Conservation (phyloP, 805 yeast genomes). For the Candida tammaniensis region DNA sequence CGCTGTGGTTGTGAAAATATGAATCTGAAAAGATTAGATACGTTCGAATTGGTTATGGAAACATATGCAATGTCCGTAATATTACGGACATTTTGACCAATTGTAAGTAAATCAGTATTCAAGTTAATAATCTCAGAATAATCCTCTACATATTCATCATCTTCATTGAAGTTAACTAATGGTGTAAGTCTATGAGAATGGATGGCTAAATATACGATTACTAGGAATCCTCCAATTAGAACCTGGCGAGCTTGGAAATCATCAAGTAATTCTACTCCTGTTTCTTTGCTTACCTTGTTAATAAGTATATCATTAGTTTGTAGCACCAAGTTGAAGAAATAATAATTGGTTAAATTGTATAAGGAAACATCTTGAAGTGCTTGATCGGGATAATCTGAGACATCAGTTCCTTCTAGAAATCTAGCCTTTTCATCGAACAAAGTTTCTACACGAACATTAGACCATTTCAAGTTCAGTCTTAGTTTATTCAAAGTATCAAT, state of each 20-base stretch:
- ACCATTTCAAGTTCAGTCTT: background rate
- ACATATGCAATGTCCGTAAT: conserved; percentile 1
- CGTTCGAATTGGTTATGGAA: conserved; percentile 4
- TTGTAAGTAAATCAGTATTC: conserved; percentile 33
- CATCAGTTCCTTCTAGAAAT: conserved; percentile 5
- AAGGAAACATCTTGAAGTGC: background rate
- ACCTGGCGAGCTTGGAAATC: background rate
- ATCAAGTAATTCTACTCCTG: conserved; percentile 3
- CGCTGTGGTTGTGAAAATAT: background rate
- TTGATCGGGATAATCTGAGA: no score
- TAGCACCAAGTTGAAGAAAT: conserved; percentile 3
- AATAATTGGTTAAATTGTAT: conserved; percentile 2
- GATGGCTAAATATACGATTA: conserved; percentile 28
- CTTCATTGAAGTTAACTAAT: conserved; percentile 22
- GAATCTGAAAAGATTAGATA: conserved; percentile 2
- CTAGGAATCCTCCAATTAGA: conserved; percentile 7
- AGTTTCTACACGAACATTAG: background rate
- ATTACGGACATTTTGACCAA: conserved; percentile 2
- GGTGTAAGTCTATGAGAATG: conserved; percentile 31
- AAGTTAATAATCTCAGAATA: conserved; percentile 46
- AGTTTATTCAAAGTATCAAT: background rate
- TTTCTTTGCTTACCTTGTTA: conserved; percentile 7
- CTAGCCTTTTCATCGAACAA: conserved; percentile 2
- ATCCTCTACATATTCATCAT: conserved; percentile 27
- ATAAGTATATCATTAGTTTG: conserved; percentile 2